Percentiles rank a stretch among this genome's conserved stretches.
These are phyloP conservation scores for Arachnomyces sp. DNA, from an alignment of 2,329 filamentous ascomycete species.

Conservation along the genomic window DNA sequence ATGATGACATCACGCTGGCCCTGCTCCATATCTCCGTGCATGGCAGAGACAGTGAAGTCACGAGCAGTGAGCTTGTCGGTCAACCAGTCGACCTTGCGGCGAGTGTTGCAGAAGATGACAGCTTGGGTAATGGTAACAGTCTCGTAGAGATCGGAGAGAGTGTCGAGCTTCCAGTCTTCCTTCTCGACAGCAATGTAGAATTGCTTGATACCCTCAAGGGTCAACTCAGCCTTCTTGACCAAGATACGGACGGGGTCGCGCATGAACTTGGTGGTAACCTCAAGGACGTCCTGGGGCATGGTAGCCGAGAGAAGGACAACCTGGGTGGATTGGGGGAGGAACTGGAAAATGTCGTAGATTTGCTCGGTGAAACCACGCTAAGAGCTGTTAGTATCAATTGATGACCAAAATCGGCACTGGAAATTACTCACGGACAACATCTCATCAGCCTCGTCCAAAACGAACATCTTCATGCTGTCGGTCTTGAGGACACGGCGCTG, in stretches of 20 bases:
- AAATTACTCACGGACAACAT: conserved; percentile 72
- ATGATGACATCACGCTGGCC: conserved; percentile 97
- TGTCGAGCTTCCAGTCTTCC: conserved; percentile 99
- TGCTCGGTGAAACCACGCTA: conserved; percentile 97
- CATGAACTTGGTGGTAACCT: conserved; percentile 99
- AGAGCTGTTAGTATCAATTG: conserved; percentile 3
- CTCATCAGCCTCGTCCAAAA: conserved; percentile 98
- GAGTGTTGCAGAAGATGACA: conserved; percentile 99
- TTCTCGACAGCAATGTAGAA: conserved; percentile 99
- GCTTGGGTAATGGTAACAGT: conserved; percentile 99
- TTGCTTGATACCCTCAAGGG: conserved; percentile 99
- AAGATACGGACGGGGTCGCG: conserved; percentile 97
- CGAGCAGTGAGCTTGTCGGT: conserved; percentile 97
- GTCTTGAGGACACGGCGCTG: conserved; percentile 95
- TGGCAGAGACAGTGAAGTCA: conserved; percentile 98
- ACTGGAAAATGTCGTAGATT: conserved; percentile 99
- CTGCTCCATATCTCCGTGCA: conserved; percentile 99
- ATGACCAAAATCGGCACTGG: conserved; percentile 4
- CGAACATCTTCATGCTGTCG: conserved; percentile 99
- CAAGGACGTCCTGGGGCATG: conserved; percentile 97
- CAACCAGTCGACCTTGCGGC: conserved; percentile 99
- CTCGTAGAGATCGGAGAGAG: conserved; percentile 96
- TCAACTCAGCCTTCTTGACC: conserved; percentile 99
- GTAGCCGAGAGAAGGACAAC: conserved; percentile 96
- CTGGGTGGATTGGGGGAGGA: conserved; percentile 94